Conservation (phyloP, 768 basidiomycete genomes). For the Hygrocybe punicea region DNA sequence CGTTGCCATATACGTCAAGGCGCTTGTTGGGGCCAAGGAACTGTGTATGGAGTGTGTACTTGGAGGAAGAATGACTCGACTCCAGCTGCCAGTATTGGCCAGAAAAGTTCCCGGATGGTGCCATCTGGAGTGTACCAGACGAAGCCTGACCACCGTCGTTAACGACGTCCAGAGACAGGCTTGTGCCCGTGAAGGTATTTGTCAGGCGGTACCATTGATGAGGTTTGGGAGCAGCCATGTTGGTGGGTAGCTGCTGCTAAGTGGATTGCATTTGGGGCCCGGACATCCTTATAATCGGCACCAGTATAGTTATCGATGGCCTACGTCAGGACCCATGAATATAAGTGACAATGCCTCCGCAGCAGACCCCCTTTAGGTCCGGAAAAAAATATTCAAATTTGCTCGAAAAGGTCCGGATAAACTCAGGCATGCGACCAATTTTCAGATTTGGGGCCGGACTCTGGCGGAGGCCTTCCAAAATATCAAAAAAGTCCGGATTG, state of each 20-base stretch:
- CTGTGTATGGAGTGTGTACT: not conserved
- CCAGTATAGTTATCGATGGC: no score
- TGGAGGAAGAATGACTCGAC: not conserved
- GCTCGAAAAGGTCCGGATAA: no score
- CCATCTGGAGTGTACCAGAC: not conserved
- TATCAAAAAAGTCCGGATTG: no score
- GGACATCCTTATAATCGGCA: no score
- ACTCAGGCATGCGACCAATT: no score
- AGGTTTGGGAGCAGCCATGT: not conserved
- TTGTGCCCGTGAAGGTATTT: not conserved
- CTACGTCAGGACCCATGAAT: no score
- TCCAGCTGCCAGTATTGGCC: not conserved
- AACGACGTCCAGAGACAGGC: not conserved
- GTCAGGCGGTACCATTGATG: not conserved
- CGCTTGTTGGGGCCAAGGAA: not conserved
- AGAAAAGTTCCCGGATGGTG: not conserved
- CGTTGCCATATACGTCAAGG: conserved; percentile 1
- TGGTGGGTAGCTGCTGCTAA: not conserved
- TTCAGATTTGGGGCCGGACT: no score
- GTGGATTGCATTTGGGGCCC: no score
- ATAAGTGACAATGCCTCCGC: no score
- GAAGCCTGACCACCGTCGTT: not conserved
- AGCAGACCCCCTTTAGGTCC: no score
- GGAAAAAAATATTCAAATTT: no score
- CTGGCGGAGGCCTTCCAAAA: no score